Evolutionary conservation across 78 protist species (phyloP), one percentile per base, ranked within the genome.

Genomic region (Monosiga brevicollis): DNA sequence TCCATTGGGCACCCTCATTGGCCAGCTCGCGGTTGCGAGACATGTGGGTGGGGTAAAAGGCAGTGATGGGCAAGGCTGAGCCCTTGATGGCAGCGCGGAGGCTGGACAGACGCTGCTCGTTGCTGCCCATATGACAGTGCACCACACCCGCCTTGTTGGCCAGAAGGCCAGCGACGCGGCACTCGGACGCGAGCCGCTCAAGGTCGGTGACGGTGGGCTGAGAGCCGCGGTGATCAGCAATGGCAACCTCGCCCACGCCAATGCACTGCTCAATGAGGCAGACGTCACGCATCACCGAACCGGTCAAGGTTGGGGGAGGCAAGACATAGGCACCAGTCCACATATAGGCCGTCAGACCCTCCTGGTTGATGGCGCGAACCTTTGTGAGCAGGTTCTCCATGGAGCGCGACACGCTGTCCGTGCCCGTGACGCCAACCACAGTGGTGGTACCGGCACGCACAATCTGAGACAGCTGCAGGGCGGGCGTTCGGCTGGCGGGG

Each of bases 381-480:
- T 62, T 73, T 42, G 10, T 42, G 36, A 71, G 70, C 49, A 81
- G 79, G 37, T 15, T 42, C 73, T 73, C 72, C 25, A 42, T 49
- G 35, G 36, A 1, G 54, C 84, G 78, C 73, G 84, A 40, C 42
- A 73, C 36, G 24, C 71, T 40, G 72, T 81, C 84, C 25, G 79
- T 81, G 43, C 84, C 84, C 42, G 72, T n/a, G 71, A 81, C 80
- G 36, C 84, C 84, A 35, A 81, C 84, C 24, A 73, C 79, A 25
- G 84, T 81, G 79, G 78, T 81, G 71, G 73, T 42, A 24, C 84
- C 84, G 1, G 73, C 79, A 6, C 11, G 20, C 42, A 81, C 20
- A 23, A 81, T 1, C 73, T 40, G 25, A 29, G 78, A 71, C 1
- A 73, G 79, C 35, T 15, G 15, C n/a, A 77, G 49, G 39, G 36